A percentile compares a stretch with the other conserved stretches of the same genome.
These are phyloP conservation scores for Pseudopithomyces maydicus DNA, from an alignment of 2,329 filamentous ascomycete genomes.

Conservation along the genomic window DNA sequence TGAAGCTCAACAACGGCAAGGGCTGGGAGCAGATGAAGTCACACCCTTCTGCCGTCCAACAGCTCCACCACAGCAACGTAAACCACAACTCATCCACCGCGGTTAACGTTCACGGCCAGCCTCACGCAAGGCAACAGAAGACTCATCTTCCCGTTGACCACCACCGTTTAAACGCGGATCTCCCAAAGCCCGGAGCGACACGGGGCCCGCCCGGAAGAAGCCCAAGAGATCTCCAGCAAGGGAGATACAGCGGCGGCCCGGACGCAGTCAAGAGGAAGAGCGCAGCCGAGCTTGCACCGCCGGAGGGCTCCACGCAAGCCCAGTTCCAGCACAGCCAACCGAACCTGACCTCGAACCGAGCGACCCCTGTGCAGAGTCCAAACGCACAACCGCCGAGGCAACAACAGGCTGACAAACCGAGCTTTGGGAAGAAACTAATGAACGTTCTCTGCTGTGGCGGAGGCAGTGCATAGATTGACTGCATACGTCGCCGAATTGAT, in stretches of 20 bases:
- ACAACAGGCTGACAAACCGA: constrained; percentile 69
- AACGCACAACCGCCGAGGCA: constrained; percentile 59
- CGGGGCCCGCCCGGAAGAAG: constrained; percentile 53
- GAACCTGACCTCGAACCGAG: constrained; percentile 72
- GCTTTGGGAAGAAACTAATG: constrained; percentile 89
- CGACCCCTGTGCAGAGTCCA: constrained; percentile 50
- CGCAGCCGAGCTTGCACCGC: constrained; percentile 78
- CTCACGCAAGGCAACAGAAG: constrained; percentile 63
- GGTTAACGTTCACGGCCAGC: constrained; percentile 75
- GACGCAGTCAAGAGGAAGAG: constrained; percentile 67
- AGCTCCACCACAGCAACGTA: constrained; percentile 75
- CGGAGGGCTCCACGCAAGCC: constrained; percentile 88
- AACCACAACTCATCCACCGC: constrained; percentile 82
- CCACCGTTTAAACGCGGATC: constrained; percentile 53
- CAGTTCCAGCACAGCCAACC: constrained; percentile 96
- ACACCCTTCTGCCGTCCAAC: constrained; percentile 71
- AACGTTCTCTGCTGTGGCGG: constrained; percentile 84
- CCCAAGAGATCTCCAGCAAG: constrained; percentile 37
- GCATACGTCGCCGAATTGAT: not conserved
- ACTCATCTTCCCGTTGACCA: constrained; percentile 51
- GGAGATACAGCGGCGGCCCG: constrained; percentile 23
- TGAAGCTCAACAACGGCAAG: constrained; percentile 94
- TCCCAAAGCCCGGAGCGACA: constrained; percentile 66
- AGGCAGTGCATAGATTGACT: constrained; percentile 26
- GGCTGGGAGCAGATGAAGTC: constrained; percentile 84